phyloP scores from a whole-genome alignment of 2,329 filamentous ascomycete species.

The Xylariaceae sp. region DNA sequence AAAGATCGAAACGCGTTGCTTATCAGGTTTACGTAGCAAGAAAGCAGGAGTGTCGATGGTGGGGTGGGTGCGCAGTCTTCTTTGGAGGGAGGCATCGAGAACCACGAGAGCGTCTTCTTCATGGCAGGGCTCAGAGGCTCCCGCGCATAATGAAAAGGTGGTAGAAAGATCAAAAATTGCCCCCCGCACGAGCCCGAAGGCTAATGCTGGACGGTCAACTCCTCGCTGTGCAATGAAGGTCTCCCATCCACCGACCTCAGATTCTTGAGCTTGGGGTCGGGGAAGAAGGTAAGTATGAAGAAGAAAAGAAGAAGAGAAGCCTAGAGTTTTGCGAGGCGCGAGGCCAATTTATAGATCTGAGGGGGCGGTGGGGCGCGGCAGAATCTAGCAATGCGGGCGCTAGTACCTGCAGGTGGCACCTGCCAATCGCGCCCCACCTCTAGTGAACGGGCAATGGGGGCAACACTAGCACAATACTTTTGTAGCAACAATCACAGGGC shows the following conservation, averaged over 20 bases:
- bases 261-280: constrained; percentile 42
- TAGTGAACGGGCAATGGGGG: too few species aligned
- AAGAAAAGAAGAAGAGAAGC: constrained; percentile 33
- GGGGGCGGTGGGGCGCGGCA: constrained; percentile 14
- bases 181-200: constrained; percentile 49
- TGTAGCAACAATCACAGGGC: too few species aligned
- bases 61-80: too few species aligned
- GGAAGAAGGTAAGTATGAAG: constrained; percentile 51
- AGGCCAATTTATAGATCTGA: constrained; percentile 20
- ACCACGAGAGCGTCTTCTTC: constrained; percentile 38
- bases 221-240: constrained; percentile 54
- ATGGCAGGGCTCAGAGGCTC: constrained; percentile 37
- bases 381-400: too few species aligned
- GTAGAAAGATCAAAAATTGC: constrained; percentile 44
- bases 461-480: too few species aligned
- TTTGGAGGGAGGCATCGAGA: not conserved
- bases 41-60: too few species aligned
- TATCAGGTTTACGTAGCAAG: too few species aligned
- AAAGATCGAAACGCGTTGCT: too few species aligned
- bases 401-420: too few species aligned
- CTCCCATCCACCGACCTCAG: constrained; percentile 38
- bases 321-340: constrained; percentile 11
- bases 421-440: too few species aligned
- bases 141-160: constrained; percentile 42
- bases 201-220: constrained; percentile 46